Evolutionary conservation across 2,329 filamentous ascomycete genomes (phyloP), one percentile per base, ranked within the genome.

Genomic region (Calycina herbarum): DNA sequence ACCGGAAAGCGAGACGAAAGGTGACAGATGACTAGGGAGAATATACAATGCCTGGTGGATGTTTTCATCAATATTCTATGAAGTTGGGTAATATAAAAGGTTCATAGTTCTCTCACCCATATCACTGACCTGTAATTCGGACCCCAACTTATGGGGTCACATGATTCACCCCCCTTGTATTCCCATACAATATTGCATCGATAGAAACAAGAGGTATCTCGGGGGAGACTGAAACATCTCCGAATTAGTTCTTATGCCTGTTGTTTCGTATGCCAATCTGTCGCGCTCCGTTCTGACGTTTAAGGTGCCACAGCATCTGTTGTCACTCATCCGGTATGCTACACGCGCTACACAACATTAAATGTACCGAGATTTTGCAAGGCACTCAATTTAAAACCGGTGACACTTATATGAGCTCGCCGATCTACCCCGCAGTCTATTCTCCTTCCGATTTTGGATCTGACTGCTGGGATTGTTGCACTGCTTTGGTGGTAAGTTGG

Each of bases 341-440:
- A 27, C 45, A 51, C 20, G 27, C 20, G 48, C 20, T 54, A 54
- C 48, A 54, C 48, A 54, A 54, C 48, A 54, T 54, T 27, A 7
- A 13, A 54, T 24, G 48, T 54, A 13, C 48, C 48, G 20, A 24
- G 48, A 24, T 54, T 27, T 54, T 13, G 48, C 10, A 24, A 54
- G 48, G 48, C 20, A 54, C 48, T 54, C 48, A 54, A 27, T 54
- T 24, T 54, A 24, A 54, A 54, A 54, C 20, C 48, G 48, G 48
- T 17, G 48, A 27, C 10, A 13, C 13, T 15, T 29, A 27, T 11
- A 54, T 27, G 7, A 54, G 20, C 20, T 54, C 48, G 20, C 48
- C 48, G 48, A 54, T 51, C 48, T 54, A 54, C 48, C 48, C 48
- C 48, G 48, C 48, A 54, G 11, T 13, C 10, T 54, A 54, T 54